phyloP scores from a whole-genome alignment of 1,139 yeast species.

The Eremothecium gossypii region DNA sequence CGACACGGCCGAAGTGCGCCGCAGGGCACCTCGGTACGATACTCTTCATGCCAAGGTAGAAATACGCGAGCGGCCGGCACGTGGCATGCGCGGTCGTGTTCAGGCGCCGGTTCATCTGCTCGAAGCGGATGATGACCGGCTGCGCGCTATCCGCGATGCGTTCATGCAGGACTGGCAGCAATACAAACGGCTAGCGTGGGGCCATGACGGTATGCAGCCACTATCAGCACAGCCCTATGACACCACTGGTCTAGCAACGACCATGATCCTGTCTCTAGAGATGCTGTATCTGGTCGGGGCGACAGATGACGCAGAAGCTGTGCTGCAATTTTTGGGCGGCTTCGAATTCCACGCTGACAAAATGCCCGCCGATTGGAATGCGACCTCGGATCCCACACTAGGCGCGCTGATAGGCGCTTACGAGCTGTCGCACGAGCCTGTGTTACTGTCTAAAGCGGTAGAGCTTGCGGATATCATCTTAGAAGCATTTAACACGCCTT shows the following conservation, averaged over 20 bases:
- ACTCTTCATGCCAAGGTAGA: not conserved
- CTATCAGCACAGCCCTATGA: constrained; percentile 32
- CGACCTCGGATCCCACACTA: constrained; percentile 54
- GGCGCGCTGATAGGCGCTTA: constrained; percentile 68
- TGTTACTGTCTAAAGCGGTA: constrained; percentile 48
- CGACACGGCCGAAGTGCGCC: not conserved
- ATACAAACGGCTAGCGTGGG: constrained; percentile 55
- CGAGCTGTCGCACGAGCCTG: constrained; percentile 49
- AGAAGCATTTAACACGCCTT: constrained; percentile 63
- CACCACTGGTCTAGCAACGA: constrained; percentile 40
- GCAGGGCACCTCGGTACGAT: not conserved
- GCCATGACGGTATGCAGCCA: constrained; percentile 51
- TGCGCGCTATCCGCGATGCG: constrained; percentile 36
- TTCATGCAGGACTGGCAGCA: constrained; percentile 51
- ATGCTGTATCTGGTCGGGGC: constrained; percentile 58
- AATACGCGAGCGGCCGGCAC: not conserved
- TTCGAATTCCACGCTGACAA: constrained; percentile 40
- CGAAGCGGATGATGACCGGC: not conserved
- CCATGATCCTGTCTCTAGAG: constrained; percentile 61
- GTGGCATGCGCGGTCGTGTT: not conserved
- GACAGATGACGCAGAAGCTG: constrained; percentile 43
- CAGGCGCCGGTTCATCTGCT: constrained; percentile 11
- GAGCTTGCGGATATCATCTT: constrained; percentile 58
- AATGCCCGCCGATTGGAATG: constrained; percentile 27
- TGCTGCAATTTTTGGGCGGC: constrained; percentile 40